Conservation (phyloP, 257 asterid genomes). For the Solanum okadae region DNA sequence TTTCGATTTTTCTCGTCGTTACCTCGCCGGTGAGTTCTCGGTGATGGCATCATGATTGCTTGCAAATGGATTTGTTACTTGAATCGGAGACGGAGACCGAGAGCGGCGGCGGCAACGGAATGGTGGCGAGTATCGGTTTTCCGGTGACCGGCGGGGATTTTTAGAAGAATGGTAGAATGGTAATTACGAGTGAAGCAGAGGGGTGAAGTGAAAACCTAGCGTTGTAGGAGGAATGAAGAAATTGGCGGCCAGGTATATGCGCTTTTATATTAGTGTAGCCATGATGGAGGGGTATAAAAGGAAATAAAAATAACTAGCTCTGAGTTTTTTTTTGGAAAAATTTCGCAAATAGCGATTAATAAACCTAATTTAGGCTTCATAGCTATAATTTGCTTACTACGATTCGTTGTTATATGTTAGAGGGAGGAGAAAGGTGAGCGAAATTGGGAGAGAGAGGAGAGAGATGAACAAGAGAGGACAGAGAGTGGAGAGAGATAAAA, state of each 20-base stretch:
- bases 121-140: conserved; percentile 33
- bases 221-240: not conserved
- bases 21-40: not conserved
- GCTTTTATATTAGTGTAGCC: not conserved
- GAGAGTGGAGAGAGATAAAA: too few species aligned
- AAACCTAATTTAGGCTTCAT: too few species aligned
- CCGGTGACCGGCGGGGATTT: conserved; percentile 29
- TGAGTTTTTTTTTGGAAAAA: fast-evolving
- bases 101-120: not conserved
- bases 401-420: too few species aligned
- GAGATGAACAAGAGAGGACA: too few species aligned
- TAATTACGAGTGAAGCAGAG: not conserved
- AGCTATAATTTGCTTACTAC: too few species aligned
- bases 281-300: not conserved
- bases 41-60: not conserved
- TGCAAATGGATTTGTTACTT: too few species aligned
- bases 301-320: not conserved
- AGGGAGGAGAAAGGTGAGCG: fast-evolving
- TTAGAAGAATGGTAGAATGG: not conserved
- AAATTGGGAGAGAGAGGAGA: too few species aligned
- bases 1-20: not conserved
- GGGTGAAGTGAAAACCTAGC: not conserved
- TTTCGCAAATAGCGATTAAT: too few species aligned
- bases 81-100: not conserved
- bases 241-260: not conserved